Percentiles rank a stretch among this genome's conserved stretches.
Conservation (phyloP, 805 yeast genomes). For the Wickerhamomyces mucosus region DNA sequence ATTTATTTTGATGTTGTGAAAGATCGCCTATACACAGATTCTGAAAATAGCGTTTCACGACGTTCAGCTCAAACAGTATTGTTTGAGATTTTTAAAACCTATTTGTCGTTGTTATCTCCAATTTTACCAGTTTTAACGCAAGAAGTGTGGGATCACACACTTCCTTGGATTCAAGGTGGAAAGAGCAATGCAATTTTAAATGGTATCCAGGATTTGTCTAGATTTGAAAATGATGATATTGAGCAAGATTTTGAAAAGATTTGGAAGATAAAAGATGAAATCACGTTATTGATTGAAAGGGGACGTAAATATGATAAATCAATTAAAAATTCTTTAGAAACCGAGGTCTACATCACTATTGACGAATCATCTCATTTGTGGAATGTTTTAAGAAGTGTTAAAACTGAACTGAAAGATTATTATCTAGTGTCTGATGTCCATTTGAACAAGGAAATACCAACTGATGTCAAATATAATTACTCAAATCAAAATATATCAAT, state of each 20-base stretch:
- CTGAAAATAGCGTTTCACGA: constrained; percentile 35
- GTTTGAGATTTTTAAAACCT: constrained; percentile 44
- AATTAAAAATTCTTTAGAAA: constrained; percentile 53
- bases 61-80: constrained; percentile 59
- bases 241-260: constrained; percentile 34
- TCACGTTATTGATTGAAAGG: constrained; percentile 43
- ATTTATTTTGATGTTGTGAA: constrained; percentile 80
- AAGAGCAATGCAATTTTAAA: constrained; percentile 11
- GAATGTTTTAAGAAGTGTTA: constrained; percentile 10
- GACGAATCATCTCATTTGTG: constrained; percentile 10
- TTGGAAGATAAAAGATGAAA: constrained; percentile 37
- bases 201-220: constrained; percentile 10
- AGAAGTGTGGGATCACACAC: constrained; percentile 72
- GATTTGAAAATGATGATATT: constrained; percentile 26
- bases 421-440: constrained; percentile 55
- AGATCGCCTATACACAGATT: constrained; percentile 76
- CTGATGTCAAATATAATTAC: constrained; percentile 18
- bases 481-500: constrained; percentile 19
- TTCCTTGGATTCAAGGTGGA: constrained; percentile 14
- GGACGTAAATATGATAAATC: constrained; percentile 39
- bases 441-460: constrained; percentile 21
- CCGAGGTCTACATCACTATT: constrained; percentile 31
- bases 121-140: constrained; percentile 78
- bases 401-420: constrained; percentile 41
- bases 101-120: constrained; percentile 67